Conservation (phyloP, 73 alveolate species). For the Effrenium voratum region DNA sequence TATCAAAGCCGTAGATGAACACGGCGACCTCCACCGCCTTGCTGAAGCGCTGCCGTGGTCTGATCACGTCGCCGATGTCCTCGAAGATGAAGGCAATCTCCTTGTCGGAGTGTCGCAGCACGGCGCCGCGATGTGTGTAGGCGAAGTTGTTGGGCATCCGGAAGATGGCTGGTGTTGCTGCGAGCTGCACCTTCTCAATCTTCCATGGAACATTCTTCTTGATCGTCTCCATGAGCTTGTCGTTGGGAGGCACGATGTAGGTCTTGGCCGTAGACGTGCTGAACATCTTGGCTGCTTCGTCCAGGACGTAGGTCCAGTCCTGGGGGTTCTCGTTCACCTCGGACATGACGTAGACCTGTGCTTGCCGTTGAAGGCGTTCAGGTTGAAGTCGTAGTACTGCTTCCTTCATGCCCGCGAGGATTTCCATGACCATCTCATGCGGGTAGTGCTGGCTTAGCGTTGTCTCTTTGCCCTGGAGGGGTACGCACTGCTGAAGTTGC, state of each 20-base stretch:
- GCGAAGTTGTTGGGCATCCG: neutral
- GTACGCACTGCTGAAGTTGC: neutral
- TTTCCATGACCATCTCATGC: neutral
- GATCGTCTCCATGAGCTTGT: too few species aligned
- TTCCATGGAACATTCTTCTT: too few species aligned
- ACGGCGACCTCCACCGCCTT: neutral
- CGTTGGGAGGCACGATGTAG: too few species aligned
- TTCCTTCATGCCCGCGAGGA: neutral
- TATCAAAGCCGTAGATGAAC: conserved; percentile 25
- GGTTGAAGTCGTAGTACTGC: neutral
- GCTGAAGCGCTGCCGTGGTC: neutral
- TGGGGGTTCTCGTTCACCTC: too few species aligned
- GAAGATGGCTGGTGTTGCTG: neutral
- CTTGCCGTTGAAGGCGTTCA: neutral
- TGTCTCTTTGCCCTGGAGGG: neutral
- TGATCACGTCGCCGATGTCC: neutral
- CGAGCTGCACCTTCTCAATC: too few species aligned
- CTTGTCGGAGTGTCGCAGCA: neutral
- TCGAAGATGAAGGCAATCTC: neutral
- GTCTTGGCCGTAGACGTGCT: neutral
- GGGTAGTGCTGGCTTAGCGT: neutral
- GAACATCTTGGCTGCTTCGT: neutral
- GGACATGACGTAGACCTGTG: too few species aligned
- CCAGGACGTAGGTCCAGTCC: neutral
- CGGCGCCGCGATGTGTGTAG: neutral